Percentiles rank a stretch among this genome's conserved stretches.
Conservation (phyloP, 495 filamentous ascomycete species). For the Hypomontagnella monticulosa region DNA sequence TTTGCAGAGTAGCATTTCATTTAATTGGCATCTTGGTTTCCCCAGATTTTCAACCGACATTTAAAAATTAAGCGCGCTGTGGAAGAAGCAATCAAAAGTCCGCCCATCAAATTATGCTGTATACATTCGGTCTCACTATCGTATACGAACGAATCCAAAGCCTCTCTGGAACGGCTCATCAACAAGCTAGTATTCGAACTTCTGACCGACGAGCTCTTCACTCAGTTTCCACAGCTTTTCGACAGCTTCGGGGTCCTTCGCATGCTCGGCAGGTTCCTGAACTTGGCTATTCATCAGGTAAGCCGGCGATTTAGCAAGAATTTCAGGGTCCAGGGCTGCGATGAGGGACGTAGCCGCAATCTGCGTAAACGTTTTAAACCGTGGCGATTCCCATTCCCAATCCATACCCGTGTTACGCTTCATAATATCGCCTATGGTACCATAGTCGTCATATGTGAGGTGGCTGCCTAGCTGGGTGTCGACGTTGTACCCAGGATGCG, state of each 20-base stretch:
- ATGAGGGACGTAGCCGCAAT: constrained; percentile 35
- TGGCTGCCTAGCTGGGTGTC: constrained; percentile 19
- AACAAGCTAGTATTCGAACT: constrained; percentile 44
- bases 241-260: constrained; percentile 48
- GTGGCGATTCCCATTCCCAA: constrained; percentile 16
- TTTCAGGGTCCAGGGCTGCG: constrained; percentile 31
- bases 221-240: constrained; percentile 59
- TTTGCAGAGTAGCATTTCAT: too few species aligned
- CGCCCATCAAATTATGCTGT: neutral
- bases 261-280: constrained; percentile 31
- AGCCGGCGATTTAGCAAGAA: constrained; percentile 30
- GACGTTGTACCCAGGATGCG: constrained; percentile 52
- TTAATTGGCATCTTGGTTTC: too few species aligned
- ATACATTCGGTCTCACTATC: too few species aligned
- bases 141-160: too few species aligned
- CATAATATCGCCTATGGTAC: constrained; percentile 4
- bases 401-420: constrained; percentile 27
- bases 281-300: constrained; percentile 32
- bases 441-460: constrained; percentile 20
- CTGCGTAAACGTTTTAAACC: constrained; percentile 20
- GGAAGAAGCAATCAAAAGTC: too few species aligned
- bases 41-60: too few species aligned
- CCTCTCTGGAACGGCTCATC: too few species aligned
- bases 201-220: constrained; percentile 59
- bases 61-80: too few species aligned